These are phyloP conservation scores for Ustilago sp. DNA, from an alignment of 1,284 basidiomycete species.

Conservation along the genomic window DNA sequence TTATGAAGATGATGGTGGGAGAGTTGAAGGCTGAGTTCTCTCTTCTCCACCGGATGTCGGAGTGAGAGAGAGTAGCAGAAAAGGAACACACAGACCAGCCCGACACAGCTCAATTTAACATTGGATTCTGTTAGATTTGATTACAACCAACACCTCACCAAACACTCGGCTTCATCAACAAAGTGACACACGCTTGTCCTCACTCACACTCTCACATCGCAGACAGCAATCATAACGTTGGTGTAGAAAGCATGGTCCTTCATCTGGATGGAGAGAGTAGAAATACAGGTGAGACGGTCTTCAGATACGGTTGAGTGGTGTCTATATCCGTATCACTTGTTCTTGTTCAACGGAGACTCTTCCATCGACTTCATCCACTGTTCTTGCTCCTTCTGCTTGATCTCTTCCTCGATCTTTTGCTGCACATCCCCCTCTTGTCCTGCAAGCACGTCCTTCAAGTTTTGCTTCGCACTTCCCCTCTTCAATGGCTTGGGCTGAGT, in stretches of 20 bases:
- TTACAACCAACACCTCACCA: background rate
- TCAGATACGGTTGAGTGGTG: background rate
- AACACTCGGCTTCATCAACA: background rate
- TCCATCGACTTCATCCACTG: conserved; percentile 41
- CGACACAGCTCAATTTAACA: too few species aligned
- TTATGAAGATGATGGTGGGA: conserved; percentile 10
- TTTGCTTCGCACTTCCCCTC: conserved; percentile 84
- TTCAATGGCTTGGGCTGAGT: conserved; percentile 85
- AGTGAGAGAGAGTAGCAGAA: background rate
- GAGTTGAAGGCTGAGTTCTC: conserved; percentile 1
- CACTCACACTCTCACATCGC: too few species aligned
- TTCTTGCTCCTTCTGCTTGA: conserved; percentile 22
- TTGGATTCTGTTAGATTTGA: background rate
- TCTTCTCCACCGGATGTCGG: background rate
- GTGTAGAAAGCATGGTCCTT: too few species aligned
- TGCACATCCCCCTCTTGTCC: conserved; percentile 35
- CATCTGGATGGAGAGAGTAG: background rate
- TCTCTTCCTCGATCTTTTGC: conserved; percentile 22
- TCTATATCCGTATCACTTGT: conserved; percentile 2
- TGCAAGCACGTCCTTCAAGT: conserved; percentile 77
- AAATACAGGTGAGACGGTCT: background rate
- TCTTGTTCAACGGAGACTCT: conserved; percentile 11
- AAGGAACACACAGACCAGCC: background rate
- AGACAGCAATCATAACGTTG: too few species aligned
- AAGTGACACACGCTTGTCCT: too few species aligned